These are phyloP conservation scores for Handroanthus guayacan DNA, from an alignment of 257 asterid genomes.

Conservation along the genomic window DNA sequence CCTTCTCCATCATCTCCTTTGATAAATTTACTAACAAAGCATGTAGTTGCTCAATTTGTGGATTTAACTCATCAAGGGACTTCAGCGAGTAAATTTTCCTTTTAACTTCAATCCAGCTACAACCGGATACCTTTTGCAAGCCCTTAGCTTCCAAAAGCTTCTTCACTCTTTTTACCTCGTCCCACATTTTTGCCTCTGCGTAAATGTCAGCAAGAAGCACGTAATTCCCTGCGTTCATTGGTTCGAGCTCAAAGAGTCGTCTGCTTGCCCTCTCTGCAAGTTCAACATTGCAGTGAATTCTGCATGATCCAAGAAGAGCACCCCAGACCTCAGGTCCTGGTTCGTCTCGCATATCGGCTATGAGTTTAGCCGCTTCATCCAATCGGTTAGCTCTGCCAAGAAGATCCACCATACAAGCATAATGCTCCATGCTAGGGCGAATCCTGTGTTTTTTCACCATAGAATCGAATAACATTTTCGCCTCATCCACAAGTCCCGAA, in stretches of 20 bases:
- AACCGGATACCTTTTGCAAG: slow-evolving; percentile 81
- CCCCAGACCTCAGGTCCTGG: slow-evolving; percentile 93
- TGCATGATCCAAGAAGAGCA: slow-evolving; percentile 85
- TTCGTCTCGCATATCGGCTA: slow-evolving; percentile 74
- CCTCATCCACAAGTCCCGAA: slow-evolving; percentile 84
- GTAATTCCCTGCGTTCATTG: slow-evolving; percentile 87
- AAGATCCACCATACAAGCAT: slow-evolving; percentile 92
- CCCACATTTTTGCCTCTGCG: slow-evolving; percentile 90
- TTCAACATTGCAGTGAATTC: slow-evolving; percentile 79
- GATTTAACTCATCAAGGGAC: slow-evolving; percentile 78
- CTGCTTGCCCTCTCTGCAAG: slow-evolving; percentile 82
- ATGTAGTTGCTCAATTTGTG: slow-evolving; percentile 77
- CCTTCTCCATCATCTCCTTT: slow-evolving; percentile 76
- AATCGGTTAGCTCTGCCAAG: slow-evolving; percentile 87
- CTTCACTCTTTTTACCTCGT: slow-evolving; percentile 72
- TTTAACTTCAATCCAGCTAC: slow-evolving; percentile 83
- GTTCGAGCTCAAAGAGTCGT: slow-evolving; percentile 84
- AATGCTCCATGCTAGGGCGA: slow-evolving; percentile 75
- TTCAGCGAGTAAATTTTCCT: slow-evolving; percentile 57
- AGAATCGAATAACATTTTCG: slow-evolving; percentile 64
- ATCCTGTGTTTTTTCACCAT: slow-evolving; percentile 60
- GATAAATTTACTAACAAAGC: slow-evolving; percentile 65
- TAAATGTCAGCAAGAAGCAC: slow-evolving; percentile 86
- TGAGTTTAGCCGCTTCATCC: slow-evolving; percentile 74
- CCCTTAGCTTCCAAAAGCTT: slow-evolving; percentile 72